Evolutionary conservation across 495 filamentous ascomycete species (phyloP).

Genomic region (Penicillium antarcticum): DNA sequence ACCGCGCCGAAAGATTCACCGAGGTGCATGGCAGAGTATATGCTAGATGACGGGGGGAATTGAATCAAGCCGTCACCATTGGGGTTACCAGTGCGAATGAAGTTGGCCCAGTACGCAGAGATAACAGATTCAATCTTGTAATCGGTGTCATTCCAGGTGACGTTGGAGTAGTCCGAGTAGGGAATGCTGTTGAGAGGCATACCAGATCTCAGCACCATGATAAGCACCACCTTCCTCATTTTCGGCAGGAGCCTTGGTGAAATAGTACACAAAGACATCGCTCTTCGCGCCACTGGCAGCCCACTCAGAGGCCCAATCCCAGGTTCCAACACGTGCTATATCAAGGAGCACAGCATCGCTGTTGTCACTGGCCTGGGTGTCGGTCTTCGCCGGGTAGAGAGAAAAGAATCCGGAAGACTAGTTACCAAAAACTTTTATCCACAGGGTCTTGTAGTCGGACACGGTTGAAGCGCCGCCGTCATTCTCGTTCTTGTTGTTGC

Average conservation of each 20-base stretch:
- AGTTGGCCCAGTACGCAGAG: constrained; percentile 23
- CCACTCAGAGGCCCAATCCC: constrained; percentile 13
- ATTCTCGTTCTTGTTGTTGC: constrained; percentile 19
- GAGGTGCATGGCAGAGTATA: constrained; percentile 7
- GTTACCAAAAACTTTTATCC: constrained; percentile 7
- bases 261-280: constrained; percentile 17
- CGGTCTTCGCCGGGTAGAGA: constrained; percentile 11
- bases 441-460: constrained; percentile 8
- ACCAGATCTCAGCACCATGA: constrained; percentile 16
- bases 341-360: constrained; percentile 11
- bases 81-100: constrained; percentile 19
- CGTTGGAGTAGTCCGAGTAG: constrained; percentile 15
- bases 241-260: constrained; percentile 11
- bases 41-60: background rate
- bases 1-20: constrained; percentile 5
- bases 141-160: constrained; percentile 12
- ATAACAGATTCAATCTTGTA: constrained; percentile 13
- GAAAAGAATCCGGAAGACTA: constrained; percentile 11
- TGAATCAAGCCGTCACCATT: constrained; percentile 14
- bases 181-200: constrained; percentile 20
- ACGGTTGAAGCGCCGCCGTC: constrained; percentile 5
- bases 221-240: constrained; percentile 10
- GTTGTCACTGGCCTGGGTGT: constrained; percentile 8
- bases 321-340: constrained; percentile 11
- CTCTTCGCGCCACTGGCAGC: constrained; percentile 14